These are phyloP conservation scores for Larix kaempferi DNA, from an alignment of 75 land plant genomes.

Conservation along the genomic window DNA sequence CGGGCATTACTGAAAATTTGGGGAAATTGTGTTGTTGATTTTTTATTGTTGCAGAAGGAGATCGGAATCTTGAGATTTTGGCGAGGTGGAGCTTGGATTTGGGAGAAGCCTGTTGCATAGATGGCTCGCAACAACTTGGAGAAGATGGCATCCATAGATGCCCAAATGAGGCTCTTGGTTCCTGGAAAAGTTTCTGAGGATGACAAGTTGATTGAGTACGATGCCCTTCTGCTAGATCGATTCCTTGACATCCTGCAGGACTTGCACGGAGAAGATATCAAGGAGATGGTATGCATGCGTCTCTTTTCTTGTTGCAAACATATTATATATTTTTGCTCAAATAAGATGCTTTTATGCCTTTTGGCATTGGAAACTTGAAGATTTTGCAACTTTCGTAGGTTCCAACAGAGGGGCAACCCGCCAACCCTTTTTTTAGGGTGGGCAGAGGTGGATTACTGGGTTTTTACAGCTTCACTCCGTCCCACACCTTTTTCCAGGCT, in stretches of 20 bases:
- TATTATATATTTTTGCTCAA: neutral
- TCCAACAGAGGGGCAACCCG: neutral
- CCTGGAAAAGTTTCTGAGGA: conserved; percentile 80
- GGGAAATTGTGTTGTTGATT: no score
- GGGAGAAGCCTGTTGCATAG: neutral
- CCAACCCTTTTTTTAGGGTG: no score
- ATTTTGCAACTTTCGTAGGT: neutral
- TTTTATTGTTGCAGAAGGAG: no score
- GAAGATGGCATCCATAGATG: conserved; percentile 83
- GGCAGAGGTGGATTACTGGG: no score
- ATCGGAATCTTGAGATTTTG: no score
- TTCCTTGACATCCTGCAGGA: conserved; percentile 83
- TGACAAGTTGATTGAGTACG: conserved; percentile 87
- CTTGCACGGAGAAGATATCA: conserved; percentile 81
- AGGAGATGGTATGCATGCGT: conserved; percentile 58
- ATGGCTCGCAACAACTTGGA: conserved; percentile 34
- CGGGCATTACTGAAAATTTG: no score
- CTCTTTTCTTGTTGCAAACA: neutral
- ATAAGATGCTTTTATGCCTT: neutral
- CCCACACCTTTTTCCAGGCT: no score
- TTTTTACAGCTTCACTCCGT: no score
- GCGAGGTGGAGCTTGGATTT: no score
- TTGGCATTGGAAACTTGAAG: neutral
- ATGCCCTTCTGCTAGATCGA: conserved; percentile 77
- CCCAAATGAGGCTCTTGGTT: conserved; percentile 76